phyloP scores from a whole-genome alignment of 768 basidiomycete genomes.

The Pholiota microspora region DNA sequence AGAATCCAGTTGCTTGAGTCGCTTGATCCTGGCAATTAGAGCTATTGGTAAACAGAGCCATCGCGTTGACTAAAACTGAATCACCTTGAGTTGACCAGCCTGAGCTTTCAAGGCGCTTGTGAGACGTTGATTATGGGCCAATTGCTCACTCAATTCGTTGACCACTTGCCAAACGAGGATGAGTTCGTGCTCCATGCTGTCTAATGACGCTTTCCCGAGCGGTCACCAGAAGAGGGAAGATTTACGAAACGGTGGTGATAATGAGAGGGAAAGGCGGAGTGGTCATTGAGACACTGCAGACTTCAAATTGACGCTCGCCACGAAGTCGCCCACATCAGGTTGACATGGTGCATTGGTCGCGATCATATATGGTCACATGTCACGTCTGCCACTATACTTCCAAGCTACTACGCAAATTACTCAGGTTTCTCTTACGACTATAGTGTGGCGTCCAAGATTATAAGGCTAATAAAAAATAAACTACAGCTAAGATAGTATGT shows the following conservation, averaged over 20 bases:
- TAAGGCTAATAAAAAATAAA: no score
- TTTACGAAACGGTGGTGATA: background rate
- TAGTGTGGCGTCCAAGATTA: no score
- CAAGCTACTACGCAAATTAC: no score
- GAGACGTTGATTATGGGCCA: slow-evolving; percentile 78
- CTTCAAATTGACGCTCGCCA: background rate
- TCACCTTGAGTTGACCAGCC: slow-evolving; percentile 72
- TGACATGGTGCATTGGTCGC: no score
- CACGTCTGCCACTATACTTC: no score
- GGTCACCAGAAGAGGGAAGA: background rate
- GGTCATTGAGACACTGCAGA: slow-evolving; percentile 28
- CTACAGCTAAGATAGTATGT: no score
- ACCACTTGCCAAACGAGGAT: slow-evolving; percentile 77
- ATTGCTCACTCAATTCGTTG: slow-evolving; percentile 79
- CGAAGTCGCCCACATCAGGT: no score
- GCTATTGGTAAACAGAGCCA: slow-evolving; percentile 3
- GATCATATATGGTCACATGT: background rate
- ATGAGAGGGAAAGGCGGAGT: background rate
- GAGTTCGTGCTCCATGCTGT: slow-evolving; percentile 64
- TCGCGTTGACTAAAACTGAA: slow-evolving; percentile 13
- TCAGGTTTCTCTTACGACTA: no score
- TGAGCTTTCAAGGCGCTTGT: slow-evolving; percentile 66
- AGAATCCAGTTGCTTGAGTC: slow-evolving; percentile 67
- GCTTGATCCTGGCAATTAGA: slow-evolving; percentile 62
- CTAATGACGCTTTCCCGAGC: background rate